Base-by-base conservation (phyloP, 768 basidiomycete species). In the Termitomyces sp. region DNA sequence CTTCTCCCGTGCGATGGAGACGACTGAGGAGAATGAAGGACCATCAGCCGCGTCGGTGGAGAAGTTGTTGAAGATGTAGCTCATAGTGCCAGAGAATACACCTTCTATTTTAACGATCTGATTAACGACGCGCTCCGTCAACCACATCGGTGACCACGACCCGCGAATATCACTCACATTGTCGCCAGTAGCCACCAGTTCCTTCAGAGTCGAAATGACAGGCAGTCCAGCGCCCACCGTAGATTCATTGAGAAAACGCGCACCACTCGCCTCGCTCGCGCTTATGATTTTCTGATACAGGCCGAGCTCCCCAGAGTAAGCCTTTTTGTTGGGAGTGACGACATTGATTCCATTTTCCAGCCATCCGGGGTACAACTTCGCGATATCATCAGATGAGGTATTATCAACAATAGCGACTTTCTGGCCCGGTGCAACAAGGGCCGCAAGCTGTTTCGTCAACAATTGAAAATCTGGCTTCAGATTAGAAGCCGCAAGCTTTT, bases 11-110 rank as follows among this genome's bases (percentile, higher is more conserved):
- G 97, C 97, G 38, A 85, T 70, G 57, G 82, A 82, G 54, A 99
- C 96, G 37, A 98, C 87, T 26, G 91, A 86, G 5, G 94, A 96
- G 74, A 99, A 98, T 30, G 75, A 74, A 1, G 87, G 86, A 0
- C 87, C 88, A 49, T 81, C 80, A 5, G 84, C 73, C 46, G 80
- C 78, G 1, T 83, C 85, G 4, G 84, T 86, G 2, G 91, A 87
- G 75, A 94, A 92, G 60, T 94, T 86, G 75, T 98, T 98, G 81
- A 99, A 99, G 74, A 99, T 98, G 75, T 98, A 99, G 68, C 89
- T 93, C 79, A 99, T 84, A 3, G 97, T 99, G 9, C 97, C 97
- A 5, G 91, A 94, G 71, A 99, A 92, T 21, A 98, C 97, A 40
- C 97, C 97, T 71, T 99, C 97, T 62, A 98, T 91, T 77, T 92